A percentile compares a stretch with the other conserved stretches of the same genome.
These are phyloP conservation scores for Paramecium biaurelia DNA, from an alignment of 73 alveolate genomes.

Conservation along the genomic window DNA sequence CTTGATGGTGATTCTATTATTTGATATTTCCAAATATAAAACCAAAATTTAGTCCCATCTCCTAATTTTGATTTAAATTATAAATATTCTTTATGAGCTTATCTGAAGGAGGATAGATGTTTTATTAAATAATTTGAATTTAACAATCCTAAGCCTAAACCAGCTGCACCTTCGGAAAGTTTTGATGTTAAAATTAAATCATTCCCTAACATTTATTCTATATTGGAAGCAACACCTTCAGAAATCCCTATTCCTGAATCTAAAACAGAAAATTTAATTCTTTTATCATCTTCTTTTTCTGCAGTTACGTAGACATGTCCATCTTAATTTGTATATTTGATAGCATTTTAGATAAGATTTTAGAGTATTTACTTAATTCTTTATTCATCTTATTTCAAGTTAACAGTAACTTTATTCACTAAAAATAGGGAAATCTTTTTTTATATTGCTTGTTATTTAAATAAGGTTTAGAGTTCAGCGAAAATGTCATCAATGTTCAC, in stretches of 20 bases:
- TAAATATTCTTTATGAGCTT: not conserved
- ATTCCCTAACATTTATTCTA: not conserved
- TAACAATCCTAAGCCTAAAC: constrained; percentile 4
- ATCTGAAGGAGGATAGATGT: not conserved
- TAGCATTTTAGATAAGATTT: not conserved
- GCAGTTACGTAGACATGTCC: not conserved
- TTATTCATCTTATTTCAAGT: not conserved
- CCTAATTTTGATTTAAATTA: not conserved
- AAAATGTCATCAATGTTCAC: not conserved
- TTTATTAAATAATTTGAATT: not conserved
- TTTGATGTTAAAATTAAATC: not conserved
- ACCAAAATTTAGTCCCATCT: not conserved
- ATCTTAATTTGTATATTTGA: not conserved
- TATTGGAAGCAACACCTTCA: not conserved
- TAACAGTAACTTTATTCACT: not conserved
- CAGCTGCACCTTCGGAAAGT: constrained; percentile 3
- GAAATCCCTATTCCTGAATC: not conserved
- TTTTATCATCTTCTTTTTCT: not conserved
- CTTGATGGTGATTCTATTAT: not conserved
- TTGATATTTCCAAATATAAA: not conserved
- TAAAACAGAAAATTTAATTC: not conserved
- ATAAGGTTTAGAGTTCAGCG: not conserved
- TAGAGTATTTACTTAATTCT: not conserved
- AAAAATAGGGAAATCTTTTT: not conserved
- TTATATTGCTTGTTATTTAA: not conserved